A percentile compares a stretch with the other conserved stretches of the same genome.
These are phyloP conservation scores for Fragaria nilgerrensis DNA, from an alignment of 306 rosid genomes.

Conservation along the genomic window DNA sequence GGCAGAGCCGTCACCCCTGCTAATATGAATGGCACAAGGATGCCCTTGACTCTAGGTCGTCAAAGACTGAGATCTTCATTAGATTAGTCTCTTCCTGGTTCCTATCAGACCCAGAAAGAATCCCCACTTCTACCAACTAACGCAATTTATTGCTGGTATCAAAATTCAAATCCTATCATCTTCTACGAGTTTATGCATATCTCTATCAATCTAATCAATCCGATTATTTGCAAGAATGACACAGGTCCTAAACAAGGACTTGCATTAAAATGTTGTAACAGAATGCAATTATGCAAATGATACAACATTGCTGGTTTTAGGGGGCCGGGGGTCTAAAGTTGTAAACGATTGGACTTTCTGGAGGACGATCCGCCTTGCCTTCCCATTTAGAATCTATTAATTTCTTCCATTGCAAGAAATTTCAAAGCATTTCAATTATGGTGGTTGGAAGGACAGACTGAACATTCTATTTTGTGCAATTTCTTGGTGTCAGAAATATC, in stretches of 20 bases:
- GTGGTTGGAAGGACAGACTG: not conserved
- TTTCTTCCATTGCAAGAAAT: constrained; percentile 1
- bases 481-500: not conserved
- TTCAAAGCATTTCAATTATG: not conserved
- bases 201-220: not conserved
- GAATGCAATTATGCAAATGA: not conserved
- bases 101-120: not conserved
- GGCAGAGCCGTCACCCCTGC: too few species aligned
- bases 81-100: not conserved
- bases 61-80: not conserved
- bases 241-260: not conserved
- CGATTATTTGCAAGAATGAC: not conserved
- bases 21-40: not conserved
- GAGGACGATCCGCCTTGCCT: not conserved
- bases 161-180: not conserved
- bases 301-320: not conserved
- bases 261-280: not conserved
- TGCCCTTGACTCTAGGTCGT: not conserved
- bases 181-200: not conserved
- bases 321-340: not conserved
- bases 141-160: not conserved
- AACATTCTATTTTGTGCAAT: not conserved
- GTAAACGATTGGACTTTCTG: not conserved
- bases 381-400: not conserved
- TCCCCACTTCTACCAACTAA: not conserved